Evolutionary conservation across 129 eudicot species (phyloP), one percentile per base, ranked within the genome.

Genomic region (Arctium lappa): DNA sequence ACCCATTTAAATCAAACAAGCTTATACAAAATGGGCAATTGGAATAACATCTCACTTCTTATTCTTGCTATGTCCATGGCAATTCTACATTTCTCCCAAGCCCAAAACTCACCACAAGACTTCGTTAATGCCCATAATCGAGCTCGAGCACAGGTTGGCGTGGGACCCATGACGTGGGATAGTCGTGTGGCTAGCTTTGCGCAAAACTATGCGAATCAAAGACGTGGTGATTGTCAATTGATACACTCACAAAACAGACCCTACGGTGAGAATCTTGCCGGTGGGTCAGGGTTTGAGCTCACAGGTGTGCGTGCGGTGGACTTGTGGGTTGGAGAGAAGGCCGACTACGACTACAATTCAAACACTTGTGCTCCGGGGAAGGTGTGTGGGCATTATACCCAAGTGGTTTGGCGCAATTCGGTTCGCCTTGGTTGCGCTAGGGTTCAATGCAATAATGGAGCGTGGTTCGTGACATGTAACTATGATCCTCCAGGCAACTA

Each of bases 391-490:
- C 91, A 91, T 30, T 91, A 91, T 44, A 89, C 90, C 8, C 89
- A 85, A 62, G 91, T 91, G 16, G 91, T 91, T 38, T 87, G 92
- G 89, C 77, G 82, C 2, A 77, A 89, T 16, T 85, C 91, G 10
- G 69, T 66, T 0, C 80, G 75, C 0, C 56, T 91, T 1, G 92
- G 95, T 11, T 91, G 95, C 18, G 92, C 84, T 31, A 76, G 88
- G 84, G 88, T 80, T 33, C 75, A 56, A 76, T 89, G 92, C 74
- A 40, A 22, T 30, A 81, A 78, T 22, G 91, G 87, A 2, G 69
- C 75, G 75, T 74, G 56, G 71, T 86, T 76, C 50, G 68, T 90
- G 12, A 73, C 78, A 37, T 89, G 92, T 75, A 84, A 77, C 81
- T 89, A 83, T 40, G 78, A 82, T 82, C 86, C 84, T 33, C 86